phyloP scores from a whole-genome alignment of 179 eudicot genomes.

The Pouteria campechiana region DNA sequence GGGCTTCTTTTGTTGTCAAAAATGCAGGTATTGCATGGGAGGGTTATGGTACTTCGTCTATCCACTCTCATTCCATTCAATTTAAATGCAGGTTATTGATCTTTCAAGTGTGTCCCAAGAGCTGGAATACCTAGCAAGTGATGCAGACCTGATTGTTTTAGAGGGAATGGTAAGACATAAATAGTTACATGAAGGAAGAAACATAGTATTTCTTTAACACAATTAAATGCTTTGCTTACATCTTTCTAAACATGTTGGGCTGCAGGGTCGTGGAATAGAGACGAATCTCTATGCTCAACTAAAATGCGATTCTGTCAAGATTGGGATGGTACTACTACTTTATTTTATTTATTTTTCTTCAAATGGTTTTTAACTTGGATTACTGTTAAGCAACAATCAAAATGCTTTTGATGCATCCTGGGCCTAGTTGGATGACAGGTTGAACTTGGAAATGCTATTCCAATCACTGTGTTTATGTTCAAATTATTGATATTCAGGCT shows the following conservation, averaged over 20 bases:
- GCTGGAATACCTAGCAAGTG: slow-evolving; percentile 79
- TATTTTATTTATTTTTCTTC: neutral
- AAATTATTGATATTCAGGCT: slow-evolving; percentile 14
- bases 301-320: slow-evolving; percentile 90
- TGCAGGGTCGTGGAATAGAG: slow-evolving; percentile 98
- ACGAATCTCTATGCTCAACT: slow-evolving; percentile 94
- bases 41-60: no score
- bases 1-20: slow-evolving; percentile 1
- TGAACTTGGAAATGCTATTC: no score
- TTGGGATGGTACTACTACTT: slow-evolving; percentile 74
- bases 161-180: slow-evolving; percentile 99
- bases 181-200: no score
- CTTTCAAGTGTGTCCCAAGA: slow-evolving; percentile 79
- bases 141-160: slow-evolving; percentile 80
- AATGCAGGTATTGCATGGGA: slow-evolving; percentile 1
- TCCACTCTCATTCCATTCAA: neutral
- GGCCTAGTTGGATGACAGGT: no score
- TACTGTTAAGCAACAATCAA: no score
- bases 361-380: neutral
- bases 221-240: no score
- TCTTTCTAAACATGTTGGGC: no score
- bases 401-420: no score
- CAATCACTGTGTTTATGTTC: neutral
- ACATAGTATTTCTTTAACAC: no score
- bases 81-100: slow-evolving; percentile 68